phyloP scores from a whole-genome alignment of 2,329 filamentous ascomycete species.

The Pseudogymnoascus sp. region DNA sequence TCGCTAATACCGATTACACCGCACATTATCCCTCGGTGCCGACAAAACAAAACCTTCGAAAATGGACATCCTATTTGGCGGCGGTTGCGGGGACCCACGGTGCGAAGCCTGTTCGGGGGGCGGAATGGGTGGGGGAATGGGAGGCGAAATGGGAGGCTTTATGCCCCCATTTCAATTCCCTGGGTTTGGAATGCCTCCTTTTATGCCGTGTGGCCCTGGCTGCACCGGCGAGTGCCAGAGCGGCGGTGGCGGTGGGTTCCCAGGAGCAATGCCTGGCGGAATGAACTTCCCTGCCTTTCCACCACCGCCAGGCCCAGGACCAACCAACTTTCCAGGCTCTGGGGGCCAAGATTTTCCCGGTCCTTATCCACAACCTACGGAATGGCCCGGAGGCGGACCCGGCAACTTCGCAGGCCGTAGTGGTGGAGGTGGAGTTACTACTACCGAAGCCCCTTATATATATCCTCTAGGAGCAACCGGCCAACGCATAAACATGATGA shows the following conservation, averaged over 20 bases:
- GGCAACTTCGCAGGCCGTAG: neutral
- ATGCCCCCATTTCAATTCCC: neutral
- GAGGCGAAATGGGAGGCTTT: neutral
- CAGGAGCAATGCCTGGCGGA: neutral
- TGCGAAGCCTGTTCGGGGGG: neutral
- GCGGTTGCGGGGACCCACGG: neutral
- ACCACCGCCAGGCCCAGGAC: neutral
- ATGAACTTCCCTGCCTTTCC: neutral
- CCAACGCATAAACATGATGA: neutral
- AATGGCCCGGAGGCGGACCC: neutral
- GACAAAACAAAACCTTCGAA: neutral
- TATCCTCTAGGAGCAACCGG: neutral
- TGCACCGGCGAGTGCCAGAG: neutral
- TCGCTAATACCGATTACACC: neutral
- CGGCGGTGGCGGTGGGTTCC: neutral
- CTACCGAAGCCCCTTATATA: neutral
- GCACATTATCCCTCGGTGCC: neutral
- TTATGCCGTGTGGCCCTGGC: neutral
- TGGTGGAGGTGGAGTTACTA: neutral
- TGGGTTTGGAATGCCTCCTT: neutral
- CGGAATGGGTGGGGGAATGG: neutral
- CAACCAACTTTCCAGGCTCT: neutral
- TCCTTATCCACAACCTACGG: neutral
- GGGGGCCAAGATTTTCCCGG: neutral
- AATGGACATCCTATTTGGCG: neutral